Evolutionary conservation across 2,329 filamentous ascomycete species (phyloP).

Genomic region (Calonectria hongkongensis): DNA sequence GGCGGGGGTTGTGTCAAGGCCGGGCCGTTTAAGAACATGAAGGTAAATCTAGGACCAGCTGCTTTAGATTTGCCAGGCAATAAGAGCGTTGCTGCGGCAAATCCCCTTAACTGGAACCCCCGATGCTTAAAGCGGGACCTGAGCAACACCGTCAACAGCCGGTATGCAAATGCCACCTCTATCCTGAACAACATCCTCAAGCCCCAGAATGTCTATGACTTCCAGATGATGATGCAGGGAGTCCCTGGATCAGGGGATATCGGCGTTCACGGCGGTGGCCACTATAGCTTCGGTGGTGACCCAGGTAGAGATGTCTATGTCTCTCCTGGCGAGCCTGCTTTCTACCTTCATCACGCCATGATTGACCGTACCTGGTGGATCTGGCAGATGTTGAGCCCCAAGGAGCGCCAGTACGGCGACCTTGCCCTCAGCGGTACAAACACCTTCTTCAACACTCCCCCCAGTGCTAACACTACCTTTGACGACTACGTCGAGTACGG

Average conservation of each 20-base stretch:
- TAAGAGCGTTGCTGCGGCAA: conserved; percentile 45
- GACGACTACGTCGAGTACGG: conserved; percentile 56
- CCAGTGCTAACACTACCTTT: conserved; percentile 51
- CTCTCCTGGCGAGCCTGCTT: conserved; percentile 61
- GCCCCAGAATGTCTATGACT: conserved; percentile 61
- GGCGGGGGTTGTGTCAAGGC: conserved; percentile 74
- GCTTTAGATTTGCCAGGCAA: conserved; percentile 55
- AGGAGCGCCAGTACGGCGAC: conserved; percentile 48
- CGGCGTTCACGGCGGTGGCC: conserved; percentile 62
- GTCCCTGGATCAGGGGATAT: conserved; percentile 52
- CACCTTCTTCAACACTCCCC: conserved; percentile 24
- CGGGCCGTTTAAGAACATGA: conserved; percentile 67
- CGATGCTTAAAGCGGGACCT: conserved; percentile 65
- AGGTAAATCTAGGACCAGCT: conserved; percentile 64
- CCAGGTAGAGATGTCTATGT: conserved; percentile 63
- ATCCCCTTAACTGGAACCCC: conserved; percentile 63
- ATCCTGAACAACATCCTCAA: conserved; percentile 62
- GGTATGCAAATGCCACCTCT: conserved; percentile 54
- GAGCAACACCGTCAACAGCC: conserved; percentile 50
- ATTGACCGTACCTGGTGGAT: conserved; percentile 49
- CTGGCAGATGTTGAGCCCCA: conserved; percentile 56
- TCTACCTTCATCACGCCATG: conserved; percentile 48
- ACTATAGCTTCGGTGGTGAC: conserved; percentile 64
- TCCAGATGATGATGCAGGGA: conserved; percentile 68
- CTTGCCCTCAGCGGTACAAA: conserved; percentile 45